These are phyloP conservation scores for Akanthomyces muscarius DNA, from an alignment of 2,329 filamentous ascomycete species.

Conservation along the genomic window DNA sequence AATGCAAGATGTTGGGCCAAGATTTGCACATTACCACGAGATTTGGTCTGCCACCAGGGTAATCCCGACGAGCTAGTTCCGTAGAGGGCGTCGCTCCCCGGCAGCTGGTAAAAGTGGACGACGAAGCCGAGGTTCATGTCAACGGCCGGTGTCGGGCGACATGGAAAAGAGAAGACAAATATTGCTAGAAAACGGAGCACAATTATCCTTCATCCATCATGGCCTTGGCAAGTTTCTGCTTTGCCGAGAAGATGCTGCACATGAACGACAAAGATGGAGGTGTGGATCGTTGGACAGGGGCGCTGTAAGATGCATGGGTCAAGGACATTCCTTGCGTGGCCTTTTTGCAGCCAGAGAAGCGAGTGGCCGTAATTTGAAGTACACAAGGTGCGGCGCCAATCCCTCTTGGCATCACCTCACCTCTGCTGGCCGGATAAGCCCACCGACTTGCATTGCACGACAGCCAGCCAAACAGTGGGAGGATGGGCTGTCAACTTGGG, in stretches of 20 bases:
- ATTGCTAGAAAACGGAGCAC: neutral
- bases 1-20: neutral
- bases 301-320: neutral
- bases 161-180: neutral
- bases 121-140: neutral
- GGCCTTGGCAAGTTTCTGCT: neutral
- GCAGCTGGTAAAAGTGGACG: neutral
- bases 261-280: neutral
- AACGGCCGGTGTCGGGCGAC: neutral
- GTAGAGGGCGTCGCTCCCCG: neutral
- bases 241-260: neutral
- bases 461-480: neutral
- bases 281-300: neutral
- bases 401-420: constrained; percentile 11
- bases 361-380: neutral
- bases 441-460: neutral
- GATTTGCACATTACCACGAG: neutral
- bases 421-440: neutral
- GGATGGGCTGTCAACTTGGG: neutral
- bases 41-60: neutral
- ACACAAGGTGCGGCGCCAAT: neutral
- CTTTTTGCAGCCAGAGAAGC: neutral
- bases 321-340: neutral
- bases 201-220: neutral
- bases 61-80: neutral